Evolutionary conservation across 495 filamentous ascomycete species (phyloP).

Genomic region (Aspergillus coremiiformis): DNA sequence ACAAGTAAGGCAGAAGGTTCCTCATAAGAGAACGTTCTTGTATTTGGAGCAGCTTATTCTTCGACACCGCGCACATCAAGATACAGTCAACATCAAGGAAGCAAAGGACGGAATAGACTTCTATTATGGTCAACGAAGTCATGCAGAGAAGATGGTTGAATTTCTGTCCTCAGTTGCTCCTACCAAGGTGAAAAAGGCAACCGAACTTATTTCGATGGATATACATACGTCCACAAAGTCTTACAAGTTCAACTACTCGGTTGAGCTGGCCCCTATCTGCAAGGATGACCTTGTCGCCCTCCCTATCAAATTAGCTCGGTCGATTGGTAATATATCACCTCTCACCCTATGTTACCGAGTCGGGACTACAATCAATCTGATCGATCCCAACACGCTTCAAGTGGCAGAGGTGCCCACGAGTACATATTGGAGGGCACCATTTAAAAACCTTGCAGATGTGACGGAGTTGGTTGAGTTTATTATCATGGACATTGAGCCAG

Average conservation of each 20-base stretch:
- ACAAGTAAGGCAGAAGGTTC: conserved; percentile 93
- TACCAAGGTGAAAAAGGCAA: conserved; percentile 70
- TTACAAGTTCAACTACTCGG: conserved; percentile 87
- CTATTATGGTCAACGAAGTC: conserved; percentile 80
- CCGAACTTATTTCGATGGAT: conserved; percentile 89
- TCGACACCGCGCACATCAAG: conserved; percentile 83
- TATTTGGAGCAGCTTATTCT: conserved; percentile 95
- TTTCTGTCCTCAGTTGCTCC: conserved; percentile 81
- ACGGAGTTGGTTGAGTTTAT: conserved; percentile 86
- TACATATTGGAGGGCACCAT: conserved; percentile 83
- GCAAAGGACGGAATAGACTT: conserved; percentile 92
- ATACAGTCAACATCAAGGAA: conserved; percentile 96
- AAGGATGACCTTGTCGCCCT: conserved; percentile 93
- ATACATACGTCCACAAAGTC: conserved; percentile 80
- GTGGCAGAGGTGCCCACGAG: conserved; percentile 73
- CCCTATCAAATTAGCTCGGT: conserved; percentile 79
- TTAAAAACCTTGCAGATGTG: conserved; percentile 73
- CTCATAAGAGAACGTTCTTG: conserved; percentile 94
- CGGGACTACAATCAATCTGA: conserved; percentile 78
- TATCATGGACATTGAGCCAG: conserved; percentile 85
- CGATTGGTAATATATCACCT: conserved; percentile 78
- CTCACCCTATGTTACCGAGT: conserved; percentile 79
- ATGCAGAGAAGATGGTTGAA: conserved; percentile 86
- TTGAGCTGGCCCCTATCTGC: conserved; percentile 85
- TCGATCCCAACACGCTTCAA: conserved; percentile 88